These are phyloP conservation scores for Salvia rosmarinus DNA, from an alignment of 257 asterid genomes.

Conservation along the genomic window DNA sequence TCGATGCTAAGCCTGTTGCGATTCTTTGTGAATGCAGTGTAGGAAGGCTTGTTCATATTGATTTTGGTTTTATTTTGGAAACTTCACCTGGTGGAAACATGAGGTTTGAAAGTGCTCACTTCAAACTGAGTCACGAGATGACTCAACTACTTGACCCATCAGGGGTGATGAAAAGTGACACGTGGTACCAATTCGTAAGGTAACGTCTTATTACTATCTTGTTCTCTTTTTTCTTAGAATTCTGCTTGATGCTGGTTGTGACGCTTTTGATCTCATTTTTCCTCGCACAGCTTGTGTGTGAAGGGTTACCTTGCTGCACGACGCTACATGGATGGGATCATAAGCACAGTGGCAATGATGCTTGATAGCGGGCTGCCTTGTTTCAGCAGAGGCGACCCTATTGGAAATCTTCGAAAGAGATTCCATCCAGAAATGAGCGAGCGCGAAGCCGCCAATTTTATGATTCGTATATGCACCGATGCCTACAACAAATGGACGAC, in stretches of 20 bases:
- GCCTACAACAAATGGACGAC: slow-evolving; percentile 99
- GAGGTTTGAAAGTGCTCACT: slow-evolving; percentile 99
- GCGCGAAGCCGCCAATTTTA: slow-evolving; percentile 95
- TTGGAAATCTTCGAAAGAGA: slow-evolving; percentile 95
- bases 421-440: slow-evolving; percentile 98
- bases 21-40: slow-evolving; percentile 53
- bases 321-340: slow-evolving; percentile 88
- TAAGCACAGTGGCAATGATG: slow-evolving; percentile 78
- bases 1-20: slow-evolving; percentile 22
- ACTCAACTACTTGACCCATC: slow-evolving; percentile 97
- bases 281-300: slow-evolving; percentile 76
- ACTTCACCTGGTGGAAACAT: slow-evolving; percentile 98
- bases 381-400: slow-evolving; percentile 97
- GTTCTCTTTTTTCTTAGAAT: neutral
- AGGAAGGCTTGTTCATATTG: slow-evolving; percentile 99
- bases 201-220: slow-evolving; percentile 31
- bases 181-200: slow-evolving; percentile 92
- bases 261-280: slow-evolving; percentile 15
- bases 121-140: slow-evolving; percentile 98
- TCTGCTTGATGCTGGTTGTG: slow-evolving; percentile 13
- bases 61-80: slow-evolving; percentile 97
- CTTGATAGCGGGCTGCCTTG: slow-evolving; percentile 97
- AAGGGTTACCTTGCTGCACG: slow-evolving; percentile 99
- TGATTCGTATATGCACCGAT: slow-evolving; percentile 86
- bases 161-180: slow-evolving; percentile 94